These are phyloP conservation scores for Alliaria petiolata DNA, from an alignment of 345 rosid genomes.

Conservation along the genomic window DNA sequence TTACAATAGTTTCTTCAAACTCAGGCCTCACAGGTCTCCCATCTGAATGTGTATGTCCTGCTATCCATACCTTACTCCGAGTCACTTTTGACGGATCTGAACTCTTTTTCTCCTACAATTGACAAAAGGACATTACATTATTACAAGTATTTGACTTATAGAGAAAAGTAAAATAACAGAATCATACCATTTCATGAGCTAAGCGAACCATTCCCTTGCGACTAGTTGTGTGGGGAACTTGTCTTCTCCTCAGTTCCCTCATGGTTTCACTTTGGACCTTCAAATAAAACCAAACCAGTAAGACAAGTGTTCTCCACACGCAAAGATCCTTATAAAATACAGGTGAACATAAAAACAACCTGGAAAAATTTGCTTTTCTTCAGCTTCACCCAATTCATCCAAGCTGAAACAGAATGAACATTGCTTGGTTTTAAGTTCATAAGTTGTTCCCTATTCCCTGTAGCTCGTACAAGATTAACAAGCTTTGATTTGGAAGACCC, in stretches of 20 bases:
- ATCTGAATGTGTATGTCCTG: background rate
- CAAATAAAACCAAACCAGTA: background rate
- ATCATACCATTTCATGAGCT: no score
- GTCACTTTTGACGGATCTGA: background rate
- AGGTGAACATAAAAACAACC: no score
- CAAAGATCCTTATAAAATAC: background rate
- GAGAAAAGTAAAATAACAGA: background rate
- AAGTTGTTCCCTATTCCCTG: no score
- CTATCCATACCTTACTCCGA: background rate
- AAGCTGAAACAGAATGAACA: background rate
- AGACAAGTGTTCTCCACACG: background rate
- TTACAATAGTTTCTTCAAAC: background rate
- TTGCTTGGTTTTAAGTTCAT: background rate
- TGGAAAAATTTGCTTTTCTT: background rate
- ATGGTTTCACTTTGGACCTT: background rate
- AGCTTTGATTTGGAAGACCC: no score
- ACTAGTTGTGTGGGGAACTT: background rate
- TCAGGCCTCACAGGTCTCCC: background rate
- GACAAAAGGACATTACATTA: background rate
- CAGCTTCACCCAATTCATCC: background rate
- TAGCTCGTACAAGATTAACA: no score
- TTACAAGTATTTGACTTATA: background rate
- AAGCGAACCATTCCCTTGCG: no score
- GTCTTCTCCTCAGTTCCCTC: background rate
- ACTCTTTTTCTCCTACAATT: background rate